Evolutionary conservation across 345 rosid species (phyloP), one percentile per base, ranked within the genome.

Genomic region (Eucalyptus brandiana): DNA sequence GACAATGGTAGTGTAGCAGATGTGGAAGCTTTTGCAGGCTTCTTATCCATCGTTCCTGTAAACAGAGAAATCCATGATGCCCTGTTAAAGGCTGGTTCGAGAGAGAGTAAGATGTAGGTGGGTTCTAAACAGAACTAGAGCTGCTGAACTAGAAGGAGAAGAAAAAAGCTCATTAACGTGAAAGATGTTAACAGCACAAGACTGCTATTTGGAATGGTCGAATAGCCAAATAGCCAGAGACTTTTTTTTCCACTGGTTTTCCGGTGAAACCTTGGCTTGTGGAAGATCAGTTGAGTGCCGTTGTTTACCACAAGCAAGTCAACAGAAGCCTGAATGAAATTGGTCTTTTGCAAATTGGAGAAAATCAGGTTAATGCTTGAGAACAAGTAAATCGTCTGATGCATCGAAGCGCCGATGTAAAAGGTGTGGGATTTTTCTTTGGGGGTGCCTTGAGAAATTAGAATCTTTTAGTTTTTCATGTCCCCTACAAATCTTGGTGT

Each of bases 31-130:
- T 94, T 96, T 88, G 94, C 94, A 49, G 91, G 88, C 5, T 92
- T 89, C 9, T 89, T 95, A 93, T 87, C 87, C 47, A 91, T 81
- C 18, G 85, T 93, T 48, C 93, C 93, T 10, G 62, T 89, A n/a
- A 92, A 89, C 92, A 93, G 91, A 90, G 89, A 92, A 88, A 94
- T 95, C 94, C 95, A 95, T 83, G 93, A 92, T 93, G 94, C 97
- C 87, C 91, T 93, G 89, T 54, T 94, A 62, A 93, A 94, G 94
- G 95, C 96, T 69, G 87, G 91, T 90, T 32, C 91, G 76, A 91
- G 96, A 92, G 88, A 89, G 83, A 76, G 83, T 76, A 76, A 40
- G 83, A 76, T 37, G 45, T 21, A 58, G 92, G 91, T 60, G 87
- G 83, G 44, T 97, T 88, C 87, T 96, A 93, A 92, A 92, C n/a